Evolutionary conservation across 768 basidiomycete species (phyloP), one percentile per base, ranked within the genome.

Genomic region (Pleurotus eryngii): DNA sequence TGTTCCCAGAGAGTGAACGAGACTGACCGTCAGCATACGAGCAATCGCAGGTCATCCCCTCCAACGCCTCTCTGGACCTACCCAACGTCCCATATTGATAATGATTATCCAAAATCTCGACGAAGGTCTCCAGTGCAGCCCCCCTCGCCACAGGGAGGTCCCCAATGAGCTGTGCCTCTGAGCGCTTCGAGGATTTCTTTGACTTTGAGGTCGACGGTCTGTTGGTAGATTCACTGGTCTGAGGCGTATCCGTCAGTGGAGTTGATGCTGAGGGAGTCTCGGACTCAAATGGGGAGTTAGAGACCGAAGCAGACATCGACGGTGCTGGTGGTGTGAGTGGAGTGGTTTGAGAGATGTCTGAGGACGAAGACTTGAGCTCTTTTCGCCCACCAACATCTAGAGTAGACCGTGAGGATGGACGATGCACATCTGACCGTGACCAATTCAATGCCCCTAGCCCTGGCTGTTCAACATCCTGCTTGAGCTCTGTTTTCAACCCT

Each of bases 1-100:
- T 46, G 62, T 49, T 24, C 38, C 12, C 18, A n/a, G 20, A 39
- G 51, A 30, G 5, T 56, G 55, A 57, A 50, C 39, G 55, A 38
- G 64, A 88, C 91, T 78, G 70, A 96, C 93, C 86, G 69, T 81
- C 81, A 58, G 89, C 84, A 70, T 84, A 96, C 58, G 73, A 74
- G 74, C 97, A 99, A 69, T 99, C 97, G 77, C 97, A 99, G 20
- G 87, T 84, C 89, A 95, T 92, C 72, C 92, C 90, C 76, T 98
- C 97, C 66, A 89, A 81, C 55, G 86, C 81, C 74, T 96, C 92
- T 67, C 89, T 85, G 54, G 90, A 92, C 64, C 84, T 82, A n/a
- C 96, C 96, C 56, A 98, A 75, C 27, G 86, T 81, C 68, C 85
- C 87, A 72, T 87, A 86, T 77, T 96, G 93, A 70, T 97, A 97